Base-by-base conservation (phyloP, 176 grass and related monocot genomes). In the Carex kokanica region DNA sequence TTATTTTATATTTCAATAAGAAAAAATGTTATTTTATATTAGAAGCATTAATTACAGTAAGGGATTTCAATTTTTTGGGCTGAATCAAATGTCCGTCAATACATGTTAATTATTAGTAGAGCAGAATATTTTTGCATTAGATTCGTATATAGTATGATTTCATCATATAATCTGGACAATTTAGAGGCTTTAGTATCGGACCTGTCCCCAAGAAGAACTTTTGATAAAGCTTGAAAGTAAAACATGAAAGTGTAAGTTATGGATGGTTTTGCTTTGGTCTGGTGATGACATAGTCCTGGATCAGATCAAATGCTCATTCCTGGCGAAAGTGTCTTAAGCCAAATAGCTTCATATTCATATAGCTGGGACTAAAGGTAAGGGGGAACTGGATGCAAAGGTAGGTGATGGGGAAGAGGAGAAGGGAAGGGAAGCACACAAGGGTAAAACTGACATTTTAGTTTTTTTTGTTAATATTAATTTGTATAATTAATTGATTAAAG, bases 161-260 rank as follows among this genome's bases (percentile, higher is more conserved):
- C 17, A 20, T 64, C 25, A 25, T 64, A 27, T 64, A 64, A 64
- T 29, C 2, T 5, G 5, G 10, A 64, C 62, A 5, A 32, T 8
- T 13, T 27, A 5, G 20, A 32, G 3, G 12, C 63, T 65, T 34
- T 65, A 16, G 63, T 23, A 32, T 15, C 27, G 32, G 63, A 15
- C 63, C 11, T 65, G 3, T 34, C 27, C 25, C 2, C 8, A 63
- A 27, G 60, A 63, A 24, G 24, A 13, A 21, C 1, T 27, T 97
- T 90, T 41, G 90, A 70, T 3, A 38, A 38, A 81, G 55, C 20
- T 25, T 29, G 51, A 90, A 83, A 70, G 32, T 2, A 16, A 32
- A 65, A 34, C 11, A 65, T 16, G 56, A 5, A 34, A 34, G 63
- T 65, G 23, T 13, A 4, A 32, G 25, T 65, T 34, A 29, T 65